phyloP scores from a whole-genome alignment of 2,329 filamentous ascomycete species.

The Trichoderma aggressivum region DNA sequence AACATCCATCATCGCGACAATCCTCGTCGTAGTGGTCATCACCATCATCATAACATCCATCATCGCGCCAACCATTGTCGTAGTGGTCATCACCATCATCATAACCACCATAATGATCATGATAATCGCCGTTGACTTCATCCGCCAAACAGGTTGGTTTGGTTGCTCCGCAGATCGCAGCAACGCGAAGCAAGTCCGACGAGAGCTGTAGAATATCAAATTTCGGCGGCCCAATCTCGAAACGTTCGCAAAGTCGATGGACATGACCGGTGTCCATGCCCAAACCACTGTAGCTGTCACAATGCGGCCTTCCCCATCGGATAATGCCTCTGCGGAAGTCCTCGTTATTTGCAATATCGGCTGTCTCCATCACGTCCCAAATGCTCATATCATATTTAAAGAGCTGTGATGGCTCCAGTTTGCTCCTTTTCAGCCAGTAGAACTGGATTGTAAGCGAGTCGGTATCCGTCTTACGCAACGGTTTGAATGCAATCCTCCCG shows the following conservation, averaged over 20 bases:
- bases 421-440: background rate
- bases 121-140: background rate
- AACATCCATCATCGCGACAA: too few relatives aligned
- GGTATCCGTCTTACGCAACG: background rate
- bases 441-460: background rate
- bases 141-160: background rate
- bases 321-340: background rate
- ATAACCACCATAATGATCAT: background rate
- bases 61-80: too few relatives aligned
- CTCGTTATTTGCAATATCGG: background rate
- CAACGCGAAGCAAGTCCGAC: background rate
- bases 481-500: background rate
- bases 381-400: background rate
- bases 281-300: background rate
- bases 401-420: background rate
- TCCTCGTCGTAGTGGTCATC: too few relatives aligned
- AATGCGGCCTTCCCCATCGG: background rate
- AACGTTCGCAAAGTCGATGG: rapidly evolving
- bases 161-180: background rate
- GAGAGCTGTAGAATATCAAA: background rate
- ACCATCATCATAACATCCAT: background rate
- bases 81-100: background rate
- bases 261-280: background rate
- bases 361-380: background rate
- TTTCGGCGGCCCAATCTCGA: background rate